phyloP scores from a whole-genome alignment of 1,284 basidiomycete genomes.

The Neonothopanus nambi region DNA sequence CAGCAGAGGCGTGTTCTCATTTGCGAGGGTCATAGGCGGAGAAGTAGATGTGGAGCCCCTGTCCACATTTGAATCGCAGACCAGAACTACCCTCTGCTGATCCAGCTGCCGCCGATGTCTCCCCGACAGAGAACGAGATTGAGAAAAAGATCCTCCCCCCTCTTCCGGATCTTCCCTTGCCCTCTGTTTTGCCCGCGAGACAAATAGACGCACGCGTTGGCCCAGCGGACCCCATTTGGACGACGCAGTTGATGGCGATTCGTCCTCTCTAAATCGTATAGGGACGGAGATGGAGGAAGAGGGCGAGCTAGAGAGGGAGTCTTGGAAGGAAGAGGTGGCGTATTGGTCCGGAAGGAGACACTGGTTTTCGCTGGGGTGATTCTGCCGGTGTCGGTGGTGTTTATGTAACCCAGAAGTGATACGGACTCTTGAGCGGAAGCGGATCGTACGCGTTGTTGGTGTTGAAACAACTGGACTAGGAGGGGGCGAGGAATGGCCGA shows the following conservation, averaged over 20 bases:
- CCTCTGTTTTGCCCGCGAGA: conserved; percentile 9
- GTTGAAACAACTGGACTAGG: neutral
- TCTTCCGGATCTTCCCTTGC: conserved; percentile 5
- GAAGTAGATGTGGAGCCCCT: too few relatives aligned
- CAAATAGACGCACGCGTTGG: conserved; percentile 14
- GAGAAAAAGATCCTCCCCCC: too few relatives aligned
- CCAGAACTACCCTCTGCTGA: too few relatives aligned
- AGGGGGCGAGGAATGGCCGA: too few relatives aligned
- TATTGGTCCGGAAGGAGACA: too few relatives aligned
- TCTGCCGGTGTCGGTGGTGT: neutral
- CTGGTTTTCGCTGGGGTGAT: neutral
- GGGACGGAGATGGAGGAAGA: conserved; percentile 20
- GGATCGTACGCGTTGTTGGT: conserved; percentile 11
- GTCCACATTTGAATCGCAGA: too few relatives aligned
- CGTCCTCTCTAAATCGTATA: conserved; percentile 17
- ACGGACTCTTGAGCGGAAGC: conserved; percentile 18
- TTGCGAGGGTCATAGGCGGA: too few relatives aligned
- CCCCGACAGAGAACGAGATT: too few relatives aligned
- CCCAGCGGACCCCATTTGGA: conserved; percentile 19
- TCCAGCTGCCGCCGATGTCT: too few relatives aligned
- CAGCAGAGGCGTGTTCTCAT: neutral
- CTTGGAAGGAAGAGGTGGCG: neutral
- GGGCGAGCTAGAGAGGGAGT: conserved; percentile 11
- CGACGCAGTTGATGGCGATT: conserved; percentile 4
- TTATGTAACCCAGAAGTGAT: conserved; percentile 16